Evolutionary conservation across 2,329 filamentous ascomycete species (phyloP).

Genomic region (Falciphora oryzae): DNA sequence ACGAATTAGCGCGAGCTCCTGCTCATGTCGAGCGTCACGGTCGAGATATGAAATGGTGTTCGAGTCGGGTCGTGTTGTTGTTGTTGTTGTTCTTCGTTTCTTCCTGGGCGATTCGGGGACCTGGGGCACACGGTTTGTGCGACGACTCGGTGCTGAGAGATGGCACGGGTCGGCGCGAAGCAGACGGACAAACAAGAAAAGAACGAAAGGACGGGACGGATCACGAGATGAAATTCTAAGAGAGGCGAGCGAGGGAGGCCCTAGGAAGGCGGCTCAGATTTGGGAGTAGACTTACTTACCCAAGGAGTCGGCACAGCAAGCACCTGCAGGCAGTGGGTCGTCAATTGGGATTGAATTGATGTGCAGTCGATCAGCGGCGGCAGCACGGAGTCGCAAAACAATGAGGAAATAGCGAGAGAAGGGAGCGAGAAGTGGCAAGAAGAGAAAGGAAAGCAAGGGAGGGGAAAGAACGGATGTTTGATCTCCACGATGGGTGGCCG

Average conservation of each 20-base stretch:
- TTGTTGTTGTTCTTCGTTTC: neutral
- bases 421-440: conserved; percentile 16
- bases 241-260: neutral
- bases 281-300: neutral
- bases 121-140: neutral
- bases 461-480: conserved; percentile 15
- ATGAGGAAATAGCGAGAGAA: neutral
- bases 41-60: neutral
- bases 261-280: neutral
- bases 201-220: neutral
- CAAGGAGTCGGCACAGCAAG: neutral
- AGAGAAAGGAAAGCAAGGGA: conserved; percentile 18
- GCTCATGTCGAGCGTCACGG: neutral
- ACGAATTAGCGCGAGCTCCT: neutral
- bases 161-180: neutral
- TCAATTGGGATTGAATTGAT: neutral
- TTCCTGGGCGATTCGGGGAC: neutral
- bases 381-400: neutral
- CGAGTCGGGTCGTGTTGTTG: neutral
- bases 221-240: neutral
- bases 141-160: too few relatives aligned
- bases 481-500: neutral
- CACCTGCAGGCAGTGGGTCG: neutral
- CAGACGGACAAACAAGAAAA: neutral
- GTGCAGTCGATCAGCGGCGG: conserved; percentile 1